Evolutionary conservation across 1,284 basidiomycete genomes (phyloP), one percentile per base, ranked within the genome.

Genomic region (Cryptococcus sp.): DNA sequence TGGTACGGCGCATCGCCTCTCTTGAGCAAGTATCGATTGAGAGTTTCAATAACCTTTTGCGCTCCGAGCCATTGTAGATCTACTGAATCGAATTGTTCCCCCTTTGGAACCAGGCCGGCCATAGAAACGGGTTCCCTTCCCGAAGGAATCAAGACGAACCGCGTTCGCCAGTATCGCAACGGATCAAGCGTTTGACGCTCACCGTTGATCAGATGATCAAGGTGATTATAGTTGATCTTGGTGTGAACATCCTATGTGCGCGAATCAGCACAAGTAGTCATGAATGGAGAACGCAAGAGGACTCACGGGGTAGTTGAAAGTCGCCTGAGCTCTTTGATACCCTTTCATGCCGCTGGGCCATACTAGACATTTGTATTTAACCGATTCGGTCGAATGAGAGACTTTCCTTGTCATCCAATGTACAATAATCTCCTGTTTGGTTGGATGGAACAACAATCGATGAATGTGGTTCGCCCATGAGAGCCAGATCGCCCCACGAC

Each of bases 391-490:
- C 22, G 74, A 63, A 81, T 85, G 66, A 75, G 82, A 84, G 78
- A 89, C 84, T 63, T 89, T 84, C 46, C 93, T 83, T 22, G 93
- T 88, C 73, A 93, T 93, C 22, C 93, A 83, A 69, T 89, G 85
- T 11, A 98, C 92, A 66, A 93, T 88, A 61, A 97, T 91, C 20
- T 87, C 84, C 65, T 93, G 89, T 19, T 89, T 89, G 20, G 85
- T 87, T 56, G 79, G 75, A 61, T 83, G 81, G 68, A 93, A 98
- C 20, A 88, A 87, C 64, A 98, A 87, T 26, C 89, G 84, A 76
- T 98, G 94, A 50, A 98, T 92, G 76, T 97, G 93, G 74, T 95
- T 96, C 71, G 88, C 89, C 84, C 94, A 93, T 65, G 91, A 92
- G 52, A 98, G 82, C 79, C 90, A 97, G 22, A 97, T 88, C 0